A percentile compares a stretch with the other conserved stretches of the same genome.
These are phyloP conservation scores for Pichia kluyveri DNA, from an alignment of 805 yeast genomes.

Conservation along the genomic window DNA sequence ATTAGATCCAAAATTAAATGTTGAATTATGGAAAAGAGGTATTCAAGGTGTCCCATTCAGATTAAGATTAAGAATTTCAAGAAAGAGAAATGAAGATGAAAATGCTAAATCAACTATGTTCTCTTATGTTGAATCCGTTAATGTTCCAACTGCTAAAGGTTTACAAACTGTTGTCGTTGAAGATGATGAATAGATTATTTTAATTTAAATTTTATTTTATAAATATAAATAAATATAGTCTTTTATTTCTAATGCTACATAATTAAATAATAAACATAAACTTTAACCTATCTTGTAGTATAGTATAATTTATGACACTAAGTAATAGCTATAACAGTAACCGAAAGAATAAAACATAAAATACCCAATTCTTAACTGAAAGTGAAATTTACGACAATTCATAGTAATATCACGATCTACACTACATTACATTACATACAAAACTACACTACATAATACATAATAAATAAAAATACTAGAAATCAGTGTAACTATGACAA, in stretches of 20 bases:
- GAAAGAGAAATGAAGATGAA: conserved; percentile 99
- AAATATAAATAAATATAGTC: neutral
- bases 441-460: neutral
- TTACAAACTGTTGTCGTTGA: conserved; percentile 96
- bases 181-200: conserved; percentile 34
- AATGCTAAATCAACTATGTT: conserved; percentile 96
- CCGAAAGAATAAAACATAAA: no score
- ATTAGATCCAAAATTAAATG: conserved; percentile 97
- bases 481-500: conserved; percentile 88
- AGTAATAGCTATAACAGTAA: no score
- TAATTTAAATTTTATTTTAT: neutral
- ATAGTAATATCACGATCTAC: no score
- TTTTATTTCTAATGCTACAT: neutral
- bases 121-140: conserved; percentile 96
- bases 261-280: no score
- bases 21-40: conserved; percentile 99
- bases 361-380: no score
- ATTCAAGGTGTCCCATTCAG: conserved; percentile 98
- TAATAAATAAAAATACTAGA: neutral
- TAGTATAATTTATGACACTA: no score
- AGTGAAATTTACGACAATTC: no score
- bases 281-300: no score
- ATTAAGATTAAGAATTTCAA: conserved; percentile 94
- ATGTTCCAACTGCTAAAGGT: conserved; percentile 93
- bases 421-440: no score